phyloP scores from a whole-genome alignment of 1,284 basidiomycete species.

The Apiotrichum akiyoshidainum region DNA sequence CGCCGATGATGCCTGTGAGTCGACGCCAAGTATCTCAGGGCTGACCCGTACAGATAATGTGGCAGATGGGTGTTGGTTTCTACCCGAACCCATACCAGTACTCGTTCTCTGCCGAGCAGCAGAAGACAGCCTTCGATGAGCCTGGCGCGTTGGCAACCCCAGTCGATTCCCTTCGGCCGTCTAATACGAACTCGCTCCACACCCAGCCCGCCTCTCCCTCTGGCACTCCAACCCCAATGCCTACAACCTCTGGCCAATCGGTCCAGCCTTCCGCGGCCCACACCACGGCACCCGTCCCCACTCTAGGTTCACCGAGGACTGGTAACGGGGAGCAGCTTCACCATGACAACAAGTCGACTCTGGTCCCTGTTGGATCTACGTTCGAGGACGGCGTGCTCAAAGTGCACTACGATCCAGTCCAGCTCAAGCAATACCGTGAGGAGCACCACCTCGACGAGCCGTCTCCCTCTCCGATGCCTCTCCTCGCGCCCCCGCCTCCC shows the following conservation, averaged over 20 bases:
- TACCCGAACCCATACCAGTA: neutral
- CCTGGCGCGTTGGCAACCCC: too few species aligned
- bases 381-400: conserved; percentile 29
- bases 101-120: neutral
- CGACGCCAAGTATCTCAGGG: too few species aligned
- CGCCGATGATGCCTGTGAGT: conserved; percentile 11
- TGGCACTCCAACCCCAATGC: too few species aligned
- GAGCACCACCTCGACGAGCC: conserved; percentile 5
- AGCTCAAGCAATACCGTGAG: conserved; percentile 27
- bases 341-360: conserved; percentile 3
- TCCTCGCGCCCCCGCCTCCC: neutral
- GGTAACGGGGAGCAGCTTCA: neutral
- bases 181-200: too few species aligned
- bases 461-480: neutral
- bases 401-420: conserved; percentile 27
- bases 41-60: conserved; percentile 7
- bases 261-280: too few species aligned
- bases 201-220: too few species aligned
- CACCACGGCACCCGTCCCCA: too few species aligned
- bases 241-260: too few species aligned
- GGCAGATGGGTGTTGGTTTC: conserved; percentile 1
- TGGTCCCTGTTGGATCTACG: conserved; percentile 16
- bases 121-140: neutral
- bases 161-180: too few species aligned
- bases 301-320: neutral